Conservation (phyloP, 208 protist genomes). For the Angomonas ambiguus region DNA sequence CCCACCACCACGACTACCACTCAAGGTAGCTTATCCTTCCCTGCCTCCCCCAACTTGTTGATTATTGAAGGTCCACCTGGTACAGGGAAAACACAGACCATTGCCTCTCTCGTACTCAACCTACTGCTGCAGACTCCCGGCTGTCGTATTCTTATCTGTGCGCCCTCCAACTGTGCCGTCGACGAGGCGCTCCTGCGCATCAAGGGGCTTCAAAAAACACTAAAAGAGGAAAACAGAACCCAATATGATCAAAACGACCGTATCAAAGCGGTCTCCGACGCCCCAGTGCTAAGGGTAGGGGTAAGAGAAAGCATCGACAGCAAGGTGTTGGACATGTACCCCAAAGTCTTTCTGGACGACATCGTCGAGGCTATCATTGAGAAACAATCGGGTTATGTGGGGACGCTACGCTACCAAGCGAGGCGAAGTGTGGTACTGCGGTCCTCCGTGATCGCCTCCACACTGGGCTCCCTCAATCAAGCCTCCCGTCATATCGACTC, state of each 20-base stretch:
- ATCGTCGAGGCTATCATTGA: constrained; percentile 13
- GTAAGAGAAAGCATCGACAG: constrained; percentile 54
- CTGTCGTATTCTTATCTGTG: constrained; percentile 66
- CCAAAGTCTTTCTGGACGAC: constrained; percentile 74
- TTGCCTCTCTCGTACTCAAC: constrained; percentile 61
- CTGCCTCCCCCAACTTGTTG: constrained; percentile 39
- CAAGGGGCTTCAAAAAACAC: constrained; percentile 20
- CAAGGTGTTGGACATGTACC: constrained; percentile 36
- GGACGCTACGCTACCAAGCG: neutral
- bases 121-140: constrained; percentile 37
- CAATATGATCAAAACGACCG: neutral
- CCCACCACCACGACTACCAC: neutral
- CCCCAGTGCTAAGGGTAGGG: constrained; percentile 48
- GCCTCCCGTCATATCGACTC: constrained; percentile 28
- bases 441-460: constrained; percentile 50
- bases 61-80: constrained; percentile 87
- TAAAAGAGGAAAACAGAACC: neutral
- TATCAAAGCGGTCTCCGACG: neutral
- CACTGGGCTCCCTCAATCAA: constrained; percentile 78
- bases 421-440: neutral
- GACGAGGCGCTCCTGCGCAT: constrained; percentile 78
- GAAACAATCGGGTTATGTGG: constrained; percentile 1
- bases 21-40: neutral
- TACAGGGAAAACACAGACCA: constrained; percentile 91
- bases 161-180: constrained; percentile 83